phyloP scores from a whole-genome alignment of 2,329 filamentous ascomycete genomes.

The Sclerotinia borealis region DNA sequence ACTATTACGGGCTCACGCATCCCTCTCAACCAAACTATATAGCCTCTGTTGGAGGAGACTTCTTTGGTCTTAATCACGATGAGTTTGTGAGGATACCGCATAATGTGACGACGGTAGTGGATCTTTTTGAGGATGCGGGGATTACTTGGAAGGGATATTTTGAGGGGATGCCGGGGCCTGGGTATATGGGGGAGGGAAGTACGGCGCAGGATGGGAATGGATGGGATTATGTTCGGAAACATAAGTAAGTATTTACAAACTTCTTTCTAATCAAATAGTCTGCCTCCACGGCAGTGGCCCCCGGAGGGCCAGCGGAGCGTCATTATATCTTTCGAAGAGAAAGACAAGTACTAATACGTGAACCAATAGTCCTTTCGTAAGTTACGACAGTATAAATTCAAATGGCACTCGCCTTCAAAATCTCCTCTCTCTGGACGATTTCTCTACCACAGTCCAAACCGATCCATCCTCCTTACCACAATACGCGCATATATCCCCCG shows the following conservation, averaged over 20 bases:
- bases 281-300: constrained; percentile 8
- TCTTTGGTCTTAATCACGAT: constrained; percentile 44
- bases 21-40: constrained; percentile 44
- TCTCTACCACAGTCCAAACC: constrained; percentile 50
- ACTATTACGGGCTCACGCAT: constrained; percentile 43
- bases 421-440: constrained; percentile 57
- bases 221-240: constrained; percentile 34
- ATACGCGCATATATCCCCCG: constrained; percentile 57
- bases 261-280: background rate
- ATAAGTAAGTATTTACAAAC: constrained; percentile 25
- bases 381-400: constrained; percentile 49
- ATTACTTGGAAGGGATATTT: constrained; percentile 43
- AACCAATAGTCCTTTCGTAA: constrained; percentile 35
- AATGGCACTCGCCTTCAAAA: constrained; percentile 46
- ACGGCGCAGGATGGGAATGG: constrained; percentile 30
- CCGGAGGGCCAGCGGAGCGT: background rate
- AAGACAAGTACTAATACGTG: constrained; percentile 7
- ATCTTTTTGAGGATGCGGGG: constrained; percentile 38
- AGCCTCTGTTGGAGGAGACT: constrained; percentile 41
- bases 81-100: constrained; percentile 38
- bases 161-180: constrained; percentile 41
- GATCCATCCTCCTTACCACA: constrained; percentile 50
- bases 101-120: constrained; percentile 43
- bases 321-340: background rate
- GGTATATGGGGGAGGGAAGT: constrained; percentile 41